Conservation (phyloP, 139 green algal species). For the Axilococcus clingmanii region DNA sequence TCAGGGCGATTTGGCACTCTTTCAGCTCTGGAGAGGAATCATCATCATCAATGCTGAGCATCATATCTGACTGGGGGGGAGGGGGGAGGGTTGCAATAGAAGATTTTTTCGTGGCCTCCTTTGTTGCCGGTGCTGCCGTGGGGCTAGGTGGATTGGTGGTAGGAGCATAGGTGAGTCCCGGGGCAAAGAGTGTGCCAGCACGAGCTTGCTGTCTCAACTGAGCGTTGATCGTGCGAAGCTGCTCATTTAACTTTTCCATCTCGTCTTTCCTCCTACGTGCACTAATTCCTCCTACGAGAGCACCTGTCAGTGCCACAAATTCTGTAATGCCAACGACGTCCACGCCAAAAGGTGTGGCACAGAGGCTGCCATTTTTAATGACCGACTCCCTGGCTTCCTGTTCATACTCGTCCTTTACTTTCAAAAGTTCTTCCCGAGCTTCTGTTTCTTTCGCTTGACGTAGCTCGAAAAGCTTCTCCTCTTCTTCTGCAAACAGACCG, state of each 20-base stretch:
- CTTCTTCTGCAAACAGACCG: constrained; percentile 62
- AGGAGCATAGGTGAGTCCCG: constrained; percentile 61
- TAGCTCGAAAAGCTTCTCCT: constrained; percentile 52
- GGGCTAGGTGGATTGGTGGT: background rate
- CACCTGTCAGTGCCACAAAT: constrained; percentile 70
- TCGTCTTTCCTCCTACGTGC: constrained; percentile 74
- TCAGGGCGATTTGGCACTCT: constrained; percentile 56
- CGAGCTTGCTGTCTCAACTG: constrained; percentile 77
- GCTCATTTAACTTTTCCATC: constrained; percentile 84
- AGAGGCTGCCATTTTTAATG: constrained; percentile 65
- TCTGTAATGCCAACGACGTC: constrained; percentile 96
- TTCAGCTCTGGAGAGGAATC: constrained; percentile 54
- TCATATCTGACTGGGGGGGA: background rate
- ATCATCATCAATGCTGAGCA: constrained; percentile 68
- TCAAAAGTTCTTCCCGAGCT: constrained; percentile 20
- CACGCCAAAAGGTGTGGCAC: constrained; percentile 89
- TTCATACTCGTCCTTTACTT: constrained; percentile 12
- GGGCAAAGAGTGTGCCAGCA: constrained; percentile 77
- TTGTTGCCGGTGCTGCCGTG: constrained; percentile 1
- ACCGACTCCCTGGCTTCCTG: constrained; percentile 10
- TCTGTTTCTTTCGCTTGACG: constrained; percentile 53
- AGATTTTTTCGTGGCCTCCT: background rate
- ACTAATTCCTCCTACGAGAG: constrained; percentile 54
- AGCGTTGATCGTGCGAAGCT: constrained; percentile 85
- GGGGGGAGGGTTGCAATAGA: background rate